Percentiles rank a stretch among this genome's conserved stretches.
These are phyloP conservation scores for Starmerella powellii DNA, from an alignment of 805 yeast species.

Conservation along the genomic window DNA sequence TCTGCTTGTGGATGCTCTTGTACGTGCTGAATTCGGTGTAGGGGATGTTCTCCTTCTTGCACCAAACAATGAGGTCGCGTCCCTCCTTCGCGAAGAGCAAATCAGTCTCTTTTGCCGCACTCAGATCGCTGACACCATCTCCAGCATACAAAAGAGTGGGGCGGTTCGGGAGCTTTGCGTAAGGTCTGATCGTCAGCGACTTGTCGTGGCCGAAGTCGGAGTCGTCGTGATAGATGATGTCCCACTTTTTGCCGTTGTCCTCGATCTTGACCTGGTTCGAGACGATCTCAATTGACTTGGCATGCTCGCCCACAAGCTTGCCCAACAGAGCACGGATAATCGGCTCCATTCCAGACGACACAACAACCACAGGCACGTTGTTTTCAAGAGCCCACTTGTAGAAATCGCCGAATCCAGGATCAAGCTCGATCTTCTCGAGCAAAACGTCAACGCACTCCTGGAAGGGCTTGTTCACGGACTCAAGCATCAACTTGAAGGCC, in stretches of 20 bases:
- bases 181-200: constrained; percentile 57
- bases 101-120: constrained; percentile 93
- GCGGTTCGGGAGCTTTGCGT: constrained; percentile 31
- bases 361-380: constrained; percentile 62
- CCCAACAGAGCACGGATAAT: constrained; percentile 67
- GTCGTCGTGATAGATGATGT: constrained; percentile 72
- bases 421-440: constrained; percentile 56
- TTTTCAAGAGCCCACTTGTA: constrained; percentile 64
- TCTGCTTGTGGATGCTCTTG: constrained; percentile 54
- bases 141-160: constrained; percentile 87
- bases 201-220: constrained; percentile 92
- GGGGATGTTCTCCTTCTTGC: constrained; percentile 68
- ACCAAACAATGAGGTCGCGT: constrained; percentile 74
- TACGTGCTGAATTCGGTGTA: constrained; percentile 72
- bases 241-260: constrained; percentile 52
- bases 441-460: constrained; percentile 66
- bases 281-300: constrained; percentile 60
- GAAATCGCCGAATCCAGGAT: constrained; percentile 79
- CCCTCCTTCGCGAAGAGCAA: constrained; percentile 88
- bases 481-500: constrained; percentile 75
- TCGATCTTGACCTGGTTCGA: constrained; percentile 59
- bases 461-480: constrained; percentile 62
- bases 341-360: constrained; percentile 90
- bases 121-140: constrained; percentile 91
- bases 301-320: constrained; percentile 68